Percentiles rank a stretch among this genome's conserved stretches.
Conservation (phyloP, 202 grass and related monocot genomes). For the Tripidium arundinaceum region DNA sequence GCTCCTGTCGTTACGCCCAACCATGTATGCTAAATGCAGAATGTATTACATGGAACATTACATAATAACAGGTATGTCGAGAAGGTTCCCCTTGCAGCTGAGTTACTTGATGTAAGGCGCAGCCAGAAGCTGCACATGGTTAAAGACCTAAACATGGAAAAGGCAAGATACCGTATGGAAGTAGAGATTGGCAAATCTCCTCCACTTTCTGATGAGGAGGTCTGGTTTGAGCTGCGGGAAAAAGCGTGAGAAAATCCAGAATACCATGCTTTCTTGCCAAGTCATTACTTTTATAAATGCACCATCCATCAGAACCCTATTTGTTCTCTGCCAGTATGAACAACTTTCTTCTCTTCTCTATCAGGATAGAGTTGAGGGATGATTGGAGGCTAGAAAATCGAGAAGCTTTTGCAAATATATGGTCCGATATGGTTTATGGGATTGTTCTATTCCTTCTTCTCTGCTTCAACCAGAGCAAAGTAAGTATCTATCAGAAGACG, state of each 20-base stretch:
- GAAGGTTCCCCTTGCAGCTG: conserved; percentile 82
- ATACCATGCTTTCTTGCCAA: not conserved
- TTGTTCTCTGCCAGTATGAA: conserved; percentile 1
- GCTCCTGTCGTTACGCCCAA: not conserved
- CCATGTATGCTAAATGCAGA: conserved; percentile 33
- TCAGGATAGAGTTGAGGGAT: conserved; percentile 88
- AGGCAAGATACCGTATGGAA: conserved; percentile 70
- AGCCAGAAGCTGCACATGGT: conserved; percentile 89
- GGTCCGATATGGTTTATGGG: conserved; percentile 82
- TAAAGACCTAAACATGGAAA: conserved; percentile 73
- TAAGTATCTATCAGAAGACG: conserved; percentile 41
- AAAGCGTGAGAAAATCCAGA: conserved; percentile 63
- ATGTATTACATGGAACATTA: conserved; percentile 33
- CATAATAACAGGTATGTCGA: conserved; percentile 73
- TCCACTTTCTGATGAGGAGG: conserved; percentile 73
- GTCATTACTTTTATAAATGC: conserved; percentile 11
- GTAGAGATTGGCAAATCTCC: conserved; percentile 92
- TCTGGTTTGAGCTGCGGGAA: conserved; percentile 69
- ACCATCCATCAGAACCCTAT: conserved; percentile 7
- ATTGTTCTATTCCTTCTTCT: conserved; percentile 79
- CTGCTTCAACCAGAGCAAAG: conserved; percentile 85
- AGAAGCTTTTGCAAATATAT: conserved; percentile 90
- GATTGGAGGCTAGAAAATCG: conserved; percentile 94
- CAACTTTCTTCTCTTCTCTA: conserved; percentile 29
- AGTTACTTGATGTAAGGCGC: conserved; percentile 87